Percentiles rank a stretch among this genome's conserved stretches.
Conservation (phyloP, 2,329 filamentous ascomycete genomes). For the Xylaria sp. region DNA sequence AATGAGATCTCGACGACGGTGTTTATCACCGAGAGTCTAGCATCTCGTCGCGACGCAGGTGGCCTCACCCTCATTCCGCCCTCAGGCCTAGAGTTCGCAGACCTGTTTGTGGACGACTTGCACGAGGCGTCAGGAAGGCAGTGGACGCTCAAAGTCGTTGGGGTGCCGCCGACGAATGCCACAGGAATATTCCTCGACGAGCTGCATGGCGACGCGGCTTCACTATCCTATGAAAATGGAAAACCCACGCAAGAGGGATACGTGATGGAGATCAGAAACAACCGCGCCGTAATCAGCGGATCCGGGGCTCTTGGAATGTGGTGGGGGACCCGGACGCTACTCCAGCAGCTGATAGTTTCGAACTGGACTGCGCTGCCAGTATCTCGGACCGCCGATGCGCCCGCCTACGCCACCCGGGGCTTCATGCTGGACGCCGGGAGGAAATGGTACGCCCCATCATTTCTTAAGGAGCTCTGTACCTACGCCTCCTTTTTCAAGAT, state of each 20-base stretch:
- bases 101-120: slow-evolving; percentile 53
- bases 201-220: slow-evolving; percentile 34
- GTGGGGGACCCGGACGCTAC: slow-evolving; percentile 53
- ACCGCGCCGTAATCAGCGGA: slow-evolving; percentile 46
- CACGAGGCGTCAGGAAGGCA: slow-evolving; percentile 45
- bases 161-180: slow-evolving; percentile 39
- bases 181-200: slow-evolving; percentile 51
- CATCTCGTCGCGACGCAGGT: slow-evolving; percentile 47
- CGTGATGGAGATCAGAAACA: slow-evolving; percentile 46
- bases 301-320: slow-evolving; percentile 52
- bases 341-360: slow-evolving; percentile 48
- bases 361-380: slow-evolving; percentile 40
- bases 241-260: slow-evolving; percentile 56
- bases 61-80: slow-evolving; percentile 59
- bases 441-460: slow-evolving; percentile 49
- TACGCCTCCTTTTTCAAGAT: slow-evolving; percentile 55
- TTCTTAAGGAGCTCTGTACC: slow-evolving; percentile 51
- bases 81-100: slow-evolving; percentile 54
- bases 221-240: slow-evolving; percentile 54
- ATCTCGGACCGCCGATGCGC: slow-evolving; percentile 45
- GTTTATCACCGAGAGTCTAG: slow-evolving; percentile 50
- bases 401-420: slow-evolving; percentile 51
- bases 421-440: slow-evolving; percentile 52
- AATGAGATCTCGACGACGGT: slow-evolving; percentile 37
- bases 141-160: slow-evolving; percentile 49